Evolutionary conservation across 345 rosid species (phyloP), one percentile per base, ranked within the genome.

Genomic region (Heritiera littoralis): DNA sequence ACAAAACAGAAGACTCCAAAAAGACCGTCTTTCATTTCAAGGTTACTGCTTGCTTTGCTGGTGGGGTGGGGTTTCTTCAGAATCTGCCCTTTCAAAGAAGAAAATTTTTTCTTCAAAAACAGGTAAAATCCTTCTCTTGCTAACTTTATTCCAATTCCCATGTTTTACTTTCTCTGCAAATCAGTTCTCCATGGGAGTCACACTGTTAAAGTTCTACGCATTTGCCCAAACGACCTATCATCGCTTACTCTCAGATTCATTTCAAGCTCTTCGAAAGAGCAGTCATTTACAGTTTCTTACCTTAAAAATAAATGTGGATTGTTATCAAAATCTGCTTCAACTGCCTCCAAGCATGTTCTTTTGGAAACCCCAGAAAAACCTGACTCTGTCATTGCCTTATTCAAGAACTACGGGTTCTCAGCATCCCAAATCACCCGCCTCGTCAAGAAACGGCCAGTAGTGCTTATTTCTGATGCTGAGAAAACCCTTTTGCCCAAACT

Each of bases 401-500:
- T 82, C 13, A 13, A 7, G 40, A 12, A 32, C 5, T 20, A 71
- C 9, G 78, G 81, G 0, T 49, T 77, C 69, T 35, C 78, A 9
- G n/a, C 18, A 5, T 5, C 6, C 43, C 43, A 41, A 41, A 41
- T 41, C 43, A 45, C 74, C 51, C 66, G 23, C 30, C 59, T 80
- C 13, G 20, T 81, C 67, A 77, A 32, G 18, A 75, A 66, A n/a
- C 49, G 41, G 43, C 88, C 88, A 0, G 15, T 1, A 2, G 12
- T 85, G 12, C 86, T 87, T 2, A 17, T 41, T 2, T 41, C 43
- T 41, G 43, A 41, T 41, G 43, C 43, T 41, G 43, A 41, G 43
- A 41, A 41, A 41, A 41, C 43, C 43, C 43, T 41, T 41, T 41
- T 41, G 43, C 43, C 43, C 43, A 41, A 41, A 41, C 43, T 41